Percentiles rank a stretch among this genome's conserved stretches.
Conservation (phyloP, 2,329 filamentous ascomycete species). For the Alternaria metachromatica region DNA sequence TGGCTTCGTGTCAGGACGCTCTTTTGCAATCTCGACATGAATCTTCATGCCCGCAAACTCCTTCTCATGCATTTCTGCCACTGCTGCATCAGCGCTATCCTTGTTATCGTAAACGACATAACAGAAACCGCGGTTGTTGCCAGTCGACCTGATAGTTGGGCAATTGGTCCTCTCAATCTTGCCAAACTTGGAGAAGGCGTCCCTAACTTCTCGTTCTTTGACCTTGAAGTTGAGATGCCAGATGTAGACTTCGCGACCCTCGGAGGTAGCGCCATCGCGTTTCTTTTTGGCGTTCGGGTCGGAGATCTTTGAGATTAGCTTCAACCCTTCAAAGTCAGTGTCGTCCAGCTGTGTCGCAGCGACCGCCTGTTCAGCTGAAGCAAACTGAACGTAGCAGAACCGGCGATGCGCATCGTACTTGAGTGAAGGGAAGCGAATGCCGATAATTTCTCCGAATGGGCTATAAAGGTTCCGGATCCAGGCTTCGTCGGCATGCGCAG, state of each 20-base stretch:
- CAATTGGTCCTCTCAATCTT: slow-evolving; percentile 75
- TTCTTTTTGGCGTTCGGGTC: slow-evolving; percentile 79
- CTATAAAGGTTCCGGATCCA: slow-evolving; percentile 72
- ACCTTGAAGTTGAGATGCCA: slow-evolving; percentile 84
- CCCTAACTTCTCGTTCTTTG: slow-evolving; percentile 73
- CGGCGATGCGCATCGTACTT: slow-evolving; percentile 87
- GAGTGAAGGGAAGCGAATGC: slow-evolving; percentile 87
- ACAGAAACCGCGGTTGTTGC: slow-evolving; percentile 76
- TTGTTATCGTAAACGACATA: slow-evolving; percentile 78
- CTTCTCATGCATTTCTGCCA: slow-evolving; percentile 70
- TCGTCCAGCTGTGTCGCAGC: slow-evolving; percentile 75
- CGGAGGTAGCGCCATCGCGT: slow-evolving; percentile 80
- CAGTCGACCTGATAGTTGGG: slow-evolving; percentile 67
- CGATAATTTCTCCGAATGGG: slow-evolving; percentile 79
- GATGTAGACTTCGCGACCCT: slow-evolving; percentile 85
- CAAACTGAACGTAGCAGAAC: slow-evolving; percentile 96
- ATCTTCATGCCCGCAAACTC: slow-evolving; percentile 73
- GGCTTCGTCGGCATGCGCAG: slow-evolving; percentile 73
- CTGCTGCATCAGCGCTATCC: slow-evolving; percentile 69
- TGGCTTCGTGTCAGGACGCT: slow-evolving; percentile 54
- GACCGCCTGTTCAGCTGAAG: slow-evolving; percentile 53
- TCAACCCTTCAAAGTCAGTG: slow-evolving; percentile 69
- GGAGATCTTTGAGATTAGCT: slow-evolving; percentile 80
- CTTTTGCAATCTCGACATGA: slow-evolving; percentile 60
- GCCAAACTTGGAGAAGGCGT: slow-evolving; percentile 78